Base-by-base conservation (phyloP, 192 early-diverging fungal genomes). In the Gonapodya sp. region DNA sequence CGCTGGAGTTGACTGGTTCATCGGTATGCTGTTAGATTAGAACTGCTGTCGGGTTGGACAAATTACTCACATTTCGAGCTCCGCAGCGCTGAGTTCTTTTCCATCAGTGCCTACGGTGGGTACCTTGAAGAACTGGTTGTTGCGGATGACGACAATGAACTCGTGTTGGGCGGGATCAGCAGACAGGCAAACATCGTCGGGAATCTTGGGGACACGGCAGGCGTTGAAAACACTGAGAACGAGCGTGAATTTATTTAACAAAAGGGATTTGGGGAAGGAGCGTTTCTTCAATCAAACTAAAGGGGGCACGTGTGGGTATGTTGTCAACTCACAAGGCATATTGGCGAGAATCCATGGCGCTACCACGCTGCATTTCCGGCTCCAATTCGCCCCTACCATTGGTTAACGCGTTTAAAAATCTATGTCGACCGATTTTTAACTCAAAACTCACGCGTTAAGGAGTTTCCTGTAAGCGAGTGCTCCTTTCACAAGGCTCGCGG, bases 51-150 rank as follows among this genome's bases (percentile, higher is more conserved):
- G 46, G 46, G 46, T 8, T 64, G 24, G 24, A 64, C 46, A 8
- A 8, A 64, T 16, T 24, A 64, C 46, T 64, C 46, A 64, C 80
- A 82, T 84, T 83, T 96, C 94, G 75, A 97, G 88, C 85, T 99
- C 97, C 36, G 87, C 88, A 32, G 94, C 93, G 73, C 92, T 93
- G 81, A 97, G 87, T 24, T 64, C 46, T 24, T 64, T 64, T 64
- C 46, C 46, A 24, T 64, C 46, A 24, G 8, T 64, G 46, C 8
- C 24, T 64, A 64, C 8, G 46, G 24, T 24, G 83, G 93, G 91
- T 75, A 99, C 80, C 34, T 83, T 84, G 83, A 87, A 99, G 89
- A 97, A 97, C 86, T 96, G 91, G 88, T 95, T 97, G 84, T 96
- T 93, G 84, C 96, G 92, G 33, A 95, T 89, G 34, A 96, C 95